phyloP scores from a whole-genome alignment of 1,284 basidiomycete genomes.

The Xerocomus alliaceus region DNA sequence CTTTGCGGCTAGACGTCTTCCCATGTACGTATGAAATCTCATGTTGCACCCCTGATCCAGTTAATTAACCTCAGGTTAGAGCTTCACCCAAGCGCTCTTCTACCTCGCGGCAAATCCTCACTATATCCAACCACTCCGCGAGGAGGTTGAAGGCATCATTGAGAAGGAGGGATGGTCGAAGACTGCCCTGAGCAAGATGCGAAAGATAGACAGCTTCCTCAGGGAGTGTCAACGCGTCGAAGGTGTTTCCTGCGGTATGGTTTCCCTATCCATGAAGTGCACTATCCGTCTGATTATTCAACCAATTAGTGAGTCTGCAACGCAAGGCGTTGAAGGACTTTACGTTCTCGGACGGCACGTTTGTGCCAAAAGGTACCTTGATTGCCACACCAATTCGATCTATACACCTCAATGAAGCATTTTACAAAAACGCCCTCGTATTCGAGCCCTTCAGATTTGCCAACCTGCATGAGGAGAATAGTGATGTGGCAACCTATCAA shows the following conservation, averaged over 20 bases:
- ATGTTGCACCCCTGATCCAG: no score
- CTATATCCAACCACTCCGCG: not conserved
- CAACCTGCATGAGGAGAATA: slow-evolving; percentile 17
- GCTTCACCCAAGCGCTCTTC: not conserved
- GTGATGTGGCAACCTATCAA: slow-evolving; percentile 22
- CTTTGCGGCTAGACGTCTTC: no score
- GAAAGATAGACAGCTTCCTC: not conserved
- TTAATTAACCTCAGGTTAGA: no score
- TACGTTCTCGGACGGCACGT: slow-evolving; percentile 50
- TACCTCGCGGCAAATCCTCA: not conserved
- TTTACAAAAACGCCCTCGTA: slow-evolving; percentile 32
- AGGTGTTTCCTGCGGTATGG: slow-evolving; percentile 16
- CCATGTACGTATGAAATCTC: no score
- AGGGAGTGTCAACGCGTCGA: not conserved
- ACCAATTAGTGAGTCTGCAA: slow-evolving; percentile 28
- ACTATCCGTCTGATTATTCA: not conserved
- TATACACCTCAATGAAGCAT: slow-evolving; percentile 34
- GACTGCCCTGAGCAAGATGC: not conserved
- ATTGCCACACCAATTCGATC: slow-evolving; percentile 32
- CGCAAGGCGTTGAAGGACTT: slow-evolving; percentile 34
- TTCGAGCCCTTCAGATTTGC: slow-evolving; percentile 47
- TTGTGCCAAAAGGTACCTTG: slow-evolving; percentile 46
- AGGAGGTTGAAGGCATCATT: not conserved
- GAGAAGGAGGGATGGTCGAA: not conserved
- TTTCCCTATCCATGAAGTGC: not conserved